A percentile compares a stretch with the other conserved stretches of the same genome.
These are phyloP conservation scores for Phaffomyces thermotolerans DNA, from an alignment of 805 yeast genomes.

Conservation along the genomic window DNA sequence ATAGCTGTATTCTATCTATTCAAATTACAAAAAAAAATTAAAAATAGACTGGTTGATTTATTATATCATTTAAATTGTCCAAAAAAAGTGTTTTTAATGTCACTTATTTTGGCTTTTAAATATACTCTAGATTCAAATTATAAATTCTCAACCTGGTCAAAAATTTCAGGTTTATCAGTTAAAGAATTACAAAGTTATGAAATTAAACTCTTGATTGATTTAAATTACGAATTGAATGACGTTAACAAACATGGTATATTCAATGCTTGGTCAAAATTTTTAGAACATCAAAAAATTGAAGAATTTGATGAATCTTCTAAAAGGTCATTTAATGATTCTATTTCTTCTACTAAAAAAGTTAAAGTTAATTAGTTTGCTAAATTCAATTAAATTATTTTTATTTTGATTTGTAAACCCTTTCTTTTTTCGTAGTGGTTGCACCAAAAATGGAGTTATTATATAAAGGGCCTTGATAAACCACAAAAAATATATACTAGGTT, in stretches of 20 bases:
- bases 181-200: constrained; percentile 48
- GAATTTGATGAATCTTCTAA: background rate
- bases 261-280: background rate
- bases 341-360: background rate
- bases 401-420: too few species aligned
- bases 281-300: background rate
- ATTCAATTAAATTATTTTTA: too few species aligned
- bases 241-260: constrained; percentile 4
- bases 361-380: background rate
- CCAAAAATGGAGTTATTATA: too few species aligned
- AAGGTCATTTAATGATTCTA: background rate
- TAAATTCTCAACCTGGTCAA: constrained; percentile 64
- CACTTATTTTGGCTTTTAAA: constrained; percentile 66
- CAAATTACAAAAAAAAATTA: constrained; percentile 32
- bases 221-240: constrained; percentile 48
- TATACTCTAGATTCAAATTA: constrained; percentile 68
- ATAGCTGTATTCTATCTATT: constrained; percentile 60
- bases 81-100: constrained; percentile 58
- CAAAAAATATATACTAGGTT: background rate
- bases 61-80: constrained; percentile 34
- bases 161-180: constrained; percentile 57
- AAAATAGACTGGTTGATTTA: background rate
- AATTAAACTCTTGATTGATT: constrained; percentile 39
- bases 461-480: background rate
- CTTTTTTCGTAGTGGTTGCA: too few species aligned